phyloP scores from a whole-genome alignment of 352 stramenopile species.

The Pythium brachiatum region DNA sequence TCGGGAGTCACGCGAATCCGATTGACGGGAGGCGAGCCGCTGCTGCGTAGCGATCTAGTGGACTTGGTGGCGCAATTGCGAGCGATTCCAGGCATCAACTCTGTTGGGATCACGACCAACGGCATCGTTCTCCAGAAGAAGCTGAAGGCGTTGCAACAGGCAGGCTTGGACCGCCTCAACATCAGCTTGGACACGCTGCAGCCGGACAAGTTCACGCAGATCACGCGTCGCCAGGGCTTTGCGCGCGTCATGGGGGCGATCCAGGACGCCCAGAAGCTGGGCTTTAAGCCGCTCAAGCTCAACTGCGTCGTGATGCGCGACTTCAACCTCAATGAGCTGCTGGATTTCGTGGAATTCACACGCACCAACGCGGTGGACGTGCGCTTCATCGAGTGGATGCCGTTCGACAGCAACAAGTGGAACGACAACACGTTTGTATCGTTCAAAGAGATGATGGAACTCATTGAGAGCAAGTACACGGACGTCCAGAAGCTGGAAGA shows the following conservation, averaged over 20 bases:
- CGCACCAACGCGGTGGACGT: conserved; percentile 87
- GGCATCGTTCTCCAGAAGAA: conserved; percentile 90
- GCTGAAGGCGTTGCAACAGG: conserved; percentile 71
- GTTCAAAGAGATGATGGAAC: conserved; percentile 91
- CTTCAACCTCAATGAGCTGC: conserved; percentile 94
- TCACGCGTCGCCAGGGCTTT: conserved; percentile 92
- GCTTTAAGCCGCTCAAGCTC: conserved; percentile 89
- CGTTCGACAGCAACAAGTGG: conserved; percentile 98
- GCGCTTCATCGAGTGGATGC: conserved; percentile 99
- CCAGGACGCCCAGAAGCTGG: conserved; percentile 51
- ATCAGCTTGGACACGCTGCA: conserved; percentile 96
- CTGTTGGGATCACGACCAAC: conserved; percentile 96
- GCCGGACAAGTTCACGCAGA: conserved; percentile 87
- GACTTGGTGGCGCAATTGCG: conserved; percentile 48
- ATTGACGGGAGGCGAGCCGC: conserved; percentile 94
- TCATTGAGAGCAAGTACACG: conserved; percentile 45
- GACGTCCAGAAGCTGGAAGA: conserved; percentile 55
- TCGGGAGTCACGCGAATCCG: conserved; percentile 92
- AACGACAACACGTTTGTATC: conserved; percentile 91
- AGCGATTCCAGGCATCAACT: conserved; percentile 66
- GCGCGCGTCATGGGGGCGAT: conserved; percentile 85
- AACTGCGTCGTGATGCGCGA: conserved; percentile 98
- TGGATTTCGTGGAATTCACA: conserved; percentile 94
- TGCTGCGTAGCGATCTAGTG: conserved; percentile 57
- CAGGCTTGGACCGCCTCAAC: conserved; percentile 91